Conservation (phyloP, 2,329 filamentous ascomycete species). For the Thelonectria olida region DNA sequence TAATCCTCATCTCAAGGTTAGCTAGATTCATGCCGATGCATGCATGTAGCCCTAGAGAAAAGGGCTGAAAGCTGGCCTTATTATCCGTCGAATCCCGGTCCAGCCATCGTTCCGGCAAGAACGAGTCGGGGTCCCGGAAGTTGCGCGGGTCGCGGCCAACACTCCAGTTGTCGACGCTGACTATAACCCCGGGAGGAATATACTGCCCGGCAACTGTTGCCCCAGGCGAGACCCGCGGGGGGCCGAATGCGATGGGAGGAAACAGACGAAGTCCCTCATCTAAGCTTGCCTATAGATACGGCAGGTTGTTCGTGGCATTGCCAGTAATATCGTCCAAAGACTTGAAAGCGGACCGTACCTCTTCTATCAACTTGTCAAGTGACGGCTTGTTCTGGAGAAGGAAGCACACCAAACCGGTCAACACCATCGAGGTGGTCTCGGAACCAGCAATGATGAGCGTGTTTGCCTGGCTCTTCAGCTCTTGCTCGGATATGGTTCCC, state of each 20-base stretch:
- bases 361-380: slow-evolving; percentile 8
- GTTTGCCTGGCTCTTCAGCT: slow-evolving; percentile 28
- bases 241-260: slow-evolving; percentile 12
- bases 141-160: slow-evolving; percentile 6
- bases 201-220: slow-evolving; percentile 17
- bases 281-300: slow-evolving; percentile 18
- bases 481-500: not conserved
- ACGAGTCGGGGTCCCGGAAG: not conserved
- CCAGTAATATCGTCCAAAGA: slow-evolving; percentile 16
- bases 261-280: slow-evolving; percentile 27
- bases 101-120: slow-evolving; percentile 4
- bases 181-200: slow-evolving; percentile 18
- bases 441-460: slow-evolving; percentile 22
- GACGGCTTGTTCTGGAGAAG: slow-evolving; percentile 9
- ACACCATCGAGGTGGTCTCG: slow-evolving; percentile 19
- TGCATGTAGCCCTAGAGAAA: not conserved
- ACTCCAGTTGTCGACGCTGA: slow-evolving; percentile 13
- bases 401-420: not conserved
- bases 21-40: slow-evolving; percentile 5
- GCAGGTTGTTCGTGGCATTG: slow-evolving; percentile 10
- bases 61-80: slow-evolving; percentile 1
- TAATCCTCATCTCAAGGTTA: not conserved
- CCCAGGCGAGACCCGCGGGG: slow-evolving; percentile 14
- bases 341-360: slow-evolving; percentile 11
- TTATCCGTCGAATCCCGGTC: not conserved